A percentile compares a stretch with the other conserved stretches of the same genome.
Evolutionary conservation across 2,329 filamentous ascomycete species (phyloP).

Genomic region (Parastagonospora avenae): DNA sequence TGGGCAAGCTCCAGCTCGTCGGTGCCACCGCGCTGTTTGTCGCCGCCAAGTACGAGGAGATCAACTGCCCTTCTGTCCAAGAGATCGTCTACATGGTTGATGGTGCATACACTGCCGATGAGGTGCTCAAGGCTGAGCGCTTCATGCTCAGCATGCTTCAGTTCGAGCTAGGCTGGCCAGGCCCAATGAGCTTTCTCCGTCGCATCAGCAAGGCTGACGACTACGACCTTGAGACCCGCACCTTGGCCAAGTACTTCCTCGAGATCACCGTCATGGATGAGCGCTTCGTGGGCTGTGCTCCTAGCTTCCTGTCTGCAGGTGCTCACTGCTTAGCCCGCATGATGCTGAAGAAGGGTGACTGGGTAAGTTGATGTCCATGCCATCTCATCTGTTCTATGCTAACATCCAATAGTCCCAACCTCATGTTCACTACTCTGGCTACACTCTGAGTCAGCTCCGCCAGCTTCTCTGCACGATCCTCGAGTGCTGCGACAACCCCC

Average conservation of each 20-base stretch:
- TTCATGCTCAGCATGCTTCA: conserved; percentile 98
- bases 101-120: conserved; percentile 82
- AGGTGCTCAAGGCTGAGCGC: conserved; percentile 94
- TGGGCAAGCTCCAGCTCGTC: conserved; percentile 93
- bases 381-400: conserved; percentile 26
- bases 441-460: conserved; percentile 84
- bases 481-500: conserved; percentile 83
- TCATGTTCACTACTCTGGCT: conserved; percentile 92
- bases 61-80: conserved; percentile 91
- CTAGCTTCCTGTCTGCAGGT: conserved; percentile 88
- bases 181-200: conserved; percentile 96
- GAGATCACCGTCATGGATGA: conserved; percentile 98
- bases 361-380: conserved; percentile 66
- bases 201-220: conserved; percentile 98
- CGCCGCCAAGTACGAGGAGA: conserved; percentile 97
- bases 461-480: conserved; percentile 78
- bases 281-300: conserved; percentile 87
- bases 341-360: conserved; percentile 88
- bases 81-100: conserved; percentile 99
- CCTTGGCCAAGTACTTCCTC: conserved; percentile 95
- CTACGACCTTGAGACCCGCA: conserved; percentile 93
- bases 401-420: conserved; percentile 67
- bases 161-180: conserved; percentile 97
- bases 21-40: conserved; percentile 95
- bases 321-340: conserved; percentile 89